These are phyloP conservation scores for Wickerhamia fluorescens DNA, from an alignment of 805 yeast species.

Conservation along the genomic window DNA sequence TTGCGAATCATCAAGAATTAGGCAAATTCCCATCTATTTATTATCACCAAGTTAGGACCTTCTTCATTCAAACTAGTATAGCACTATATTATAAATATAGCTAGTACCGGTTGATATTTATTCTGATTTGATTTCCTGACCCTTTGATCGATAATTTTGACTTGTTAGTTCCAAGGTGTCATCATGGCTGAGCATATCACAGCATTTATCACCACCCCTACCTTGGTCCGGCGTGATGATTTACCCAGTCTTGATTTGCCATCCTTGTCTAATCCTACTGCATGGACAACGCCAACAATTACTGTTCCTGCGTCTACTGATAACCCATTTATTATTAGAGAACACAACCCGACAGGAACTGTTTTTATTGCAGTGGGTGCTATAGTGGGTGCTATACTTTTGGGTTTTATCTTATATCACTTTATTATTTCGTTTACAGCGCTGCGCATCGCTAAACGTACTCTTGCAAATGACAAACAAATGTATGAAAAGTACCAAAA, in stretches of 20 bases:
- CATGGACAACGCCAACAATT: conserved; percentile 41
- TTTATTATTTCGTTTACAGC: conserved; percentile 41
- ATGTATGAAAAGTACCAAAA: conserved; percentile 26
- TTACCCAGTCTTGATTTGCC: too few relatives aligned
- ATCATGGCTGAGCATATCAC: not conserved
- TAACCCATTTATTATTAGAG: conserved; percentile 58
- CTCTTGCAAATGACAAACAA: conserved; percentile 26
- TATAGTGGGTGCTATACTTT: conserved; percentile 51
- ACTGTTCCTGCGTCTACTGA: conserved; percentile 50
- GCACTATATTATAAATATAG: too few relatives aligned
- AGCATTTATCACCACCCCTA: not conserved
- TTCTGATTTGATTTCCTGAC: too few relatives aligned
- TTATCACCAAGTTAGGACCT: too few relatives aligned
- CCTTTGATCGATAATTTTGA: too few relatives aligned
- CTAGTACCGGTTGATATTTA: too few relatives aligned
- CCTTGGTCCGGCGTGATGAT: not conserved
- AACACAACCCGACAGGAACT: conserved; percentile 60
- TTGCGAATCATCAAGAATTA: too few relatives aligned
- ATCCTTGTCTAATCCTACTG: conserved; percentile 4
- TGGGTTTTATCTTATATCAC: conserved; percentile 49
- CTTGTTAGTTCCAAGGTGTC: too few relatives aligned
- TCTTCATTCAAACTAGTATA: too few relatives aligned
- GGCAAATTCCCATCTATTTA: too few relatives aligned
- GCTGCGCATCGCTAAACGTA: conserved; percentile 43
- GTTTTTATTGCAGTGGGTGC: conserved; percentile 80